Evolutionary conservation across 768 basidiomycete genomes (phyloP).

Genomic region (Hypholoma sublateritium): DNA sequence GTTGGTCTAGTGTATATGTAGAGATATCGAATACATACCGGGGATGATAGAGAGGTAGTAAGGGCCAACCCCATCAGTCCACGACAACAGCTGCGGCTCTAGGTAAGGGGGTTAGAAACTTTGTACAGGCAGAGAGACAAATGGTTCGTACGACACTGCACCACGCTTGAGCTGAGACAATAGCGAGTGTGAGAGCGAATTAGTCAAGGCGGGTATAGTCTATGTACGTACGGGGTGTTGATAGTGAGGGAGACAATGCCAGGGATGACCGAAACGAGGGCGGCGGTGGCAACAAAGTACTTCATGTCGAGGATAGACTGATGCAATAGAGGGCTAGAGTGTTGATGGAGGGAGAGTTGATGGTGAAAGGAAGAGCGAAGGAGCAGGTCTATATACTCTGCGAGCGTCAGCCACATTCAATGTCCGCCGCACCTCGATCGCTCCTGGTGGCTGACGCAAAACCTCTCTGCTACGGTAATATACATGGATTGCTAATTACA

Average conservation of each 20-base stretch:
- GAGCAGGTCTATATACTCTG: slow-evolving; percentile 20
- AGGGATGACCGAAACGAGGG: slow-evolving; percentile 38
- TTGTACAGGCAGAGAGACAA: background rate
- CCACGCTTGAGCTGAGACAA: slow-evolving; percentile 24
- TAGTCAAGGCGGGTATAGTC: slow-evolving; percentile 1
- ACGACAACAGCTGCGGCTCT: slow-evolving; percentile 63
- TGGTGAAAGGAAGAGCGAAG: slow-evolving; percentile 6
- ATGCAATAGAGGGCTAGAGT: slow-evolving; percentile 9
- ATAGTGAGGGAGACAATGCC: slow-evolving; percentile 46
- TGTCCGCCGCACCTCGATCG: slow-evolving; percentile 28
- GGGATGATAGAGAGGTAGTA: slow-evolving; percentile 64
- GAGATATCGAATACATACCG: slow-evolving; percentile 36
- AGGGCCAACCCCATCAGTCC: slow-evolving; percentile 51
- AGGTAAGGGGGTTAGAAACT: background rate
- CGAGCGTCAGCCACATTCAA: slow-evolving; percentile 29
- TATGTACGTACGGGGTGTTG: slow-evolving; percentile 61
- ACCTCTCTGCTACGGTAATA: background rate
- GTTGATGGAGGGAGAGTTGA: slow-evolving; percentile 9
- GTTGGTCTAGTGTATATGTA: background rate
- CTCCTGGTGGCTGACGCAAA: background rate
- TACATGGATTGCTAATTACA: background rate
- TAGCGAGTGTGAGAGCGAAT: background rate
- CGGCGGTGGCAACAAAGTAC: slow-evolving; percentile 31
- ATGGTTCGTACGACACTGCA: slow-evolving; percentile 49
- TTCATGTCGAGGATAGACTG: slow-evolving; percentile 31